phyloP scores from a whole-genome alignment of 192 early-diverging fungal genomes.

The Cetraspora pellucida region DNA sequence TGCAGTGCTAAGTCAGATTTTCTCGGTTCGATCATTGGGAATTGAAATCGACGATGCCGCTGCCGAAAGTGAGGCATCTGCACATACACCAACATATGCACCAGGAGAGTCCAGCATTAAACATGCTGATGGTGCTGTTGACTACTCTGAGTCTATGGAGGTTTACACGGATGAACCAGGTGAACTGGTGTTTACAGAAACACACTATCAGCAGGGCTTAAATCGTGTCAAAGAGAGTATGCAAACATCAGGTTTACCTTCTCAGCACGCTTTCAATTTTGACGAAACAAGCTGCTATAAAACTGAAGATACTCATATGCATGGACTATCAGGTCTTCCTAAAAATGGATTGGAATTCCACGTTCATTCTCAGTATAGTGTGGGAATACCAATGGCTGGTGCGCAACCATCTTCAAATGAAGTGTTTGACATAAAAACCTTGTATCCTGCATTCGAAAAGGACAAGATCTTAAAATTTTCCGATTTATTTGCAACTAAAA shows the following conservation, averaged over 20 bases:
- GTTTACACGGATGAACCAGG: slow-evolving; percentile 73
- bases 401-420: slow-evolving; percentile 36
- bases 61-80: slow-evolving; percentile 39
- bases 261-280: slow-evolving; percentile 7
- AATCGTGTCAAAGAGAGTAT: slow-evolving; percentile 40
- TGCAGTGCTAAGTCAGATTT: slow-evolving; percentile 53
- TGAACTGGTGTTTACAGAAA: slow-evolving; percentile 49
- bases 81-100: slow-evolving; percentile 22
- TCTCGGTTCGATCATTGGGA: slow-evolving; percentile 55
- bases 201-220: slow-evolving; percentile 50
- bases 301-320: not conserved
- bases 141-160: slow-evolving; percentile 85
- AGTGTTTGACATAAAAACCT: slow-evolving; percentile 45
- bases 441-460: slow-evolving; percentile 67
- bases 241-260: slow-evolving; percentile 39
- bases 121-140: slow-evolving; percentile 72
- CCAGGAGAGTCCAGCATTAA: slow-evolving; percentile 48
- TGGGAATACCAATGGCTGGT: slow-evolving; percentile 32
- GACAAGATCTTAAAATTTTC: slow-evolving; percentile 64
- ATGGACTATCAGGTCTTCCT: too few relatives aligned
- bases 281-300: not conserved
- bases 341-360: slow-evolving; percentile 10
- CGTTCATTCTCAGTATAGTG: slow-evolving; percentile 23
- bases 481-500: slow-evolving; percentile 59
- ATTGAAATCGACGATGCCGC: slow-evolving; percentile 54